phyloP scores from a whole-genome alignment of 2,329 filamentous ascomycete genomes.

The Exophiala lecanii-corni region DNA sequence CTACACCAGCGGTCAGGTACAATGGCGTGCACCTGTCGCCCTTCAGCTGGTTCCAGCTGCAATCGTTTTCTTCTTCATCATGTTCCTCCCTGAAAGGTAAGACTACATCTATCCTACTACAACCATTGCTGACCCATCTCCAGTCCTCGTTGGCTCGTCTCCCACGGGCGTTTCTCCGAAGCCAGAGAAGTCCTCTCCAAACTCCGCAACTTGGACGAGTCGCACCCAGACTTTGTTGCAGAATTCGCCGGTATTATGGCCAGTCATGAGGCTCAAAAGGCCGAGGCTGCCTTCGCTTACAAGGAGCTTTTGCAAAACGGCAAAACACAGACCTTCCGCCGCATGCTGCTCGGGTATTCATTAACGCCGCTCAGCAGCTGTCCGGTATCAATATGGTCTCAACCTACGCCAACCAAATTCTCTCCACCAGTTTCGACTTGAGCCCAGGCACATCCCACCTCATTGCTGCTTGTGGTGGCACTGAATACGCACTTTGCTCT shows the following conservation, averaged over 20 bases:
- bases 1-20: slow-evolving; percentile 6
- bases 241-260: slow-evolving; percentile 7
- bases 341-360: slow-evolving; percentile 51
- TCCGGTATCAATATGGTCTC: slow-evolving; percentile 42
- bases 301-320: slow-evolving; percentile 52
- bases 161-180: slow-evolving; percentile 52
- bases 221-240: slow-evolving; percentile 3
- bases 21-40: slow-evolving; percentile 7
- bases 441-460: slow-evolving; percentile 40
- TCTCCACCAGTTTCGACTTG: slow-evolving; percentile 40
- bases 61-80: slow-evolving; percentile 5
- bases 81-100: slow-evolving; percentile 34
- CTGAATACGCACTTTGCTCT: slow-evolving; percentile 51
- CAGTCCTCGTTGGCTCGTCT: slow-evolving; percentile 56
- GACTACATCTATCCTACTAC: slow-evolving; percentile 49
- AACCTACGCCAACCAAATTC: slow-evolving; percentile 42
- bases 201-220: slow-evolving; percentile 3
- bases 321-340: slow-evolving; percentile 52
- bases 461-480: slow-evolving; percentile 50
- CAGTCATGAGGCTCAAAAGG: slow-evolving; percentile 10
- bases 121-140: slow-evolving; percentile 54
- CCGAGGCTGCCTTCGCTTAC: slow-evolving; percentile 5
- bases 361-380: slow-evolving; percentile 52
- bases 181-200: slow-evolving; percentile 41
- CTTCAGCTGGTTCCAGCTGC: slow-evolving; percentile 5